A percentile compares a stretch with the other conserved stretches of the same genome.
phyloP scores from a whole-genome alignment of 305 asterid genomes.

The Fraxinus nigra region DNA sequence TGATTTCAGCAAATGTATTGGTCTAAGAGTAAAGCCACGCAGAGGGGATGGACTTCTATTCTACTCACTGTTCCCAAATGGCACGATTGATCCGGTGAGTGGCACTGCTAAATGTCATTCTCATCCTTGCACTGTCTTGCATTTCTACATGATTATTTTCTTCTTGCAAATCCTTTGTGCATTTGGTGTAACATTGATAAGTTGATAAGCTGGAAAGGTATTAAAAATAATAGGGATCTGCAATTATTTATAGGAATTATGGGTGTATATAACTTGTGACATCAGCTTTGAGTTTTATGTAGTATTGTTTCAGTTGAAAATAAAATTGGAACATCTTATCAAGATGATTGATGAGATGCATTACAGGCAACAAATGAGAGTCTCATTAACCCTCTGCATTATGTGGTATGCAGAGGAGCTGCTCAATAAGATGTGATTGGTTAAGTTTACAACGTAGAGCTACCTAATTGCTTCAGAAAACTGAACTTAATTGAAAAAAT shows the following conservation, averaged over 20 bases:
- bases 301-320: neutral
- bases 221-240: neutral
- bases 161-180: neutral
- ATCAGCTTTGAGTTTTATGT: neutral
- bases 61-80: constrained; percentile 82
- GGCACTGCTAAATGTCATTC: constrained; percentile 12
- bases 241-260: neutral
- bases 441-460: neutral
- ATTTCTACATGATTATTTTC: neutral
- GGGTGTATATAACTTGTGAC: neutral
- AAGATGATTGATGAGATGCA: neutral
- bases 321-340: neutral
- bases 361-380: neutral
- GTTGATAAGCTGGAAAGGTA: constrained; percentile 15
- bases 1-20: constrained; percentile 64
- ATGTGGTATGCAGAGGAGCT: neutral
- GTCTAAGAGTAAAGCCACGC: constrained; percentile 84
- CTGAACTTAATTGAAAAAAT: neutral
- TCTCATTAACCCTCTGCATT: neutral
- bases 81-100: constrained; percentile 88
- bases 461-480: neutral
- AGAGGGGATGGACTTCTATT: constrained; percentile 92
- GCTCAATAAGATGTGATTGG: neutral
- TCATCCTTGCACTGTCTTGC: constrained; percentile 4
- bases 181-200: constrained; percentile 8